Conservation (phyloP, 2,329 filamentous ascomycete genomes). For the Xylaria sp. region DNA sequence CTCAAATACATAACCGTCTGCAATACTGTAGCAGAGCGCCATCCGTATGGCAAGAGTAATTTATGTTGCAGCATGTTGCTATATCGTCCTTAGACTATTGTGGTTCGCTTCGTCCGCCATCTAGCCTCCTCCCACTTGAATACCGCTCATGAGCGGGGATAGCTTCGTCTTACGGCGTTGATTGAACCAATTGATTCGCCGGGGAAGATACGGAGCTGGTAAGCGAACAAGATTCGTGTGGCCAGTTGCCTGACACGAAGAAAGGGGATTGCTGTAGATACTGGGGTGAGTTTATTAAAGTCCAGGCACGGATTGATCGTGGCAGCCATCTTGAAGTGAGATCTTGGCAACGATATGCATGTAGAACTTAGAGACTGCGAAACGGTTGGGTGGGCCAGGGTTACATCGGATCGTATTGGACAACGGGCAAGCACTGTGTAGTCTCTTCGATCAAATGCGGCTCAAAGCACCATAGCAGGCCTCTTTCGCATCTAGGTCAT, state of each 20-base stretch:
- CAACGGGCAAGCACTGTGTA: not conserved
- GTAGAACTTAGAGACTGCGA: not conserved
- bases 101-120: slow-evolving; percentile 1
- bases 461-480: not conserved
- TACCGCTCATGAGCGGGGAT: too few relatives aligned
- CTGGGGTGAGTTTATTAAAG: too few relatives aligned
- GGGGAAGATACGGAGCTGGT: not conserved
- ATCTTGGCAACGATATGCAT: not conserved
- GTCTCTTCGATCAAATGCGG: not conserved
- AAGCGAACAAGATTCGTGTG: not conserved
- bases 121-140: not conserved
- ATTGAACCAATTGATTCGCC: not conserved
- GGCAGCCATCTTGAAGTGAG: not conserved
- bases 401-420: not conserved
- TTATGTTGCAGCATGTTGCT: not conserved
- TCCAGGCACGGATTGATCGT: not conserved
- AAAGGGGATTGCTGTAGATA: not conserved
- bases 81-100: not conserved
- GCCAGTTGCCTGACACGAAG: not conserved
- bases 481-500: not conserved
- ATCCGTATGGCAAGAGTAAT: not conserved
- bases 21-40: not conserved
- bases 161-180: too few relatives aligned
- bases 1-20: not conserved
- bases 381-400: too few relatives aligned